Evolutionary conservation across 768 basidiomycete genomes (phyloP).

Genomic region (Jaapia argillacea): DNA sequence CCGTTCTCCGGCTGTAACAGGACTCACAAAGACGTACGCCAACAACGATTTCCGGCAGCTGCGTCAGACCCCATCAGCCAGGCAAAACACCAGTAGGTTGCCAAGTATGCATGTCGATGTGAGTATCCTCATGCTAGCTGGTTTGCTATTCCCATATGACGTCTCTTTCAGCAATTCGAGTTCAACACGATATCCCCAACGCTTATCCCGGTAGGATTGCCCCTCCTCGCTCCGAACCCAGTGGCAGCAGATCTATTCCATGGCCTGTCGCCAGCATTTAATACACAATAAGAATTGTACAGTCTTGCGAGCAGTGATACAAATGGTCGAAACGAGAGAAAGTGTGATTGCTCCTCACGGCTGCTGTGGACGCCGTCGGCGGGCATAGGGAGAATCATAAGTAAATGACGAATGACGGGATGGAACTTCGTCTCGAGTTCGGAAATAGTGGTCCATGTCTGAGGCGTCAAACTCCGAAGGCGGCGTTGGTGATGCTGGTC

Average conservation of each 20-base stretch:
- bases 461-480: slow-evolving; percentile 55
- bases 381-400: not conserved
- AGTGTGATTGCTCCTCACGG: too few species aligned
- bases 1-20: slow-evolving; percentile 62
- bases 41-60: slow-evolving; percentile 79
- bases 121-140: slow-evolving; percentile 24
- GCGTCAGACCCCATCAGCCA: slow-evolving; percentile 53
- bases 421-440: slow-evolving; percentile 20
- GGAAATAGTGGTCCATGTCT: slow-evolving; percentile 73
- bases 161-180: slow-evolving; percentile 6
- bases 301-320: not conserved
- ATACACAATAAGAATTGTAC: slow-evolving; percentile 1
- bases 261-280: slow-evolving; percentile 2
- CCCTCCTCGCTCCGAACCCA: not conserved
- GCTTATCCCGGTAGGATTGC: not conserved
- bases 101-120: slow-evolving; percentile 81
- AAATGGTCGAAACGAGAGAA: not conserved
- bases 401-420: not conserved
- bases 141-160: slow-evolving; percentile 5
- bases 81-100: slow-evolving; percentile 77
- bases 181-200: not conserved
- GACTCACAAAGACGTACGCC: slow-evolving; percentile 72
- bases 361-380: not conserved
- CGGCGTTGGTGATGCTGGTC: slow-evolving; percentile 19
- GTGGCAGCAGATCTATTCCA: slow-evolving; percentile 1